phyloP scores from a whole-genome alignment of 352 stramenopile species.

The Pythium guiyangense region DNA sequence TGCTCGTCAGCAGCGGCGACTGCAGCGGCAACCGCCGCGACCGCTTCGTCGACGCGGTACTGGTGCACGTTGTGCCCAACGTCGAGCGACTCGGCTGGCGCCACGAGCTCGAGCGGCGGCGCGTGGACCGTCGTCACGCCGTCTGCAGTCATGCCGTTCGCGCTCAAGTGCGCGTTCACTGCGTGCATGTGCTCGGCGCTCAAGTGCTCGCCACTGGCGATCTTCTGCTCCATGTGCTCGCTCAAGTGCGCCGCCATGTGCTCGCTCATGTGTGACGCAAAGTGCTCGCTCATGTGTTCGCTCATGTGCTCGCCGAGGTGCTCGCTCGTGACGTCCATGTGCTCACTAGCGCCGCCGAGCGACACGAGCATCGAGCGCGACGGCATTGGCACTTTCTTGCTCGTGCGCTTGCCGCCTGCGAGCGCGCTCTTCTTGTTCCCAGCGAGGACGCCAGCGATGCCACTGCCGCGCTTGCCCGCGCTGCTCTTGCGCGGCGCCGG shows the following conservation, averaged over 20 bases:
- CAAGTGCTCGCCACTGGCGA: too few species aligned
- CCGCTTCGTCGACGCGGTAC: background rate
- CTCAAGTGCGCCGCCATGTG: too few species aligned
- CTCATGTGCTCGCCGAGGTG: background rate
- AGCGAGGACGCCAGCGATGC: background rate
- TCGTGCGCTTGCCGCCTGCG: conserved; percentile 2
- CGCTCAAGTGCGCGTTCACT: too few species aligned
- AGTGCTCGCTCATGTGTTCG: background rate
- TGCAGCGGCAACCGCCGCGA: background rate
- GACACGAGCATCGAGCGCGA: background rate
- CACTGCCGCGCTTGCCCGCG: background rate
- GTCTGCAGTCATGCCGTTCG: background rate
- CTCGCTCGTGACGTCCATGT: background rate
- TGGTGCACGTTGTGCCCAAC: background rate
- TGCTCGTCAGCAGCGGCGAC: background rate
- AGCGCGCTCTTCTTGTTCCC: background rate
- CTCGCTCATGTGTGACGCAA: too few species aligned
- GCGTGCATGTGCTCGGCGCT: too few species aligned
- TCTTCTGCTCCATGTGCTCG: too few species aligned
- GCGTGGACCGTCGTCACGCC: background rate
- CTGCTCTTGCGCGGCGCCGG: background rate
- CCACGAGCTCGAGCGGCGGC: background rate
- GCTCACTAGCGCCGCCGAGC: background rate
- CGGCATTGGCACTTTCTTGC: conserved; percentile 6
- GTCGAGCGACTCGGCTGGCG: background rate